A percentile compares a stretch with the other conserved stretches of the same genome.
Conservation (phyloP, 176 grass and related monocot species). For the Eleusine coracana region DNA sequence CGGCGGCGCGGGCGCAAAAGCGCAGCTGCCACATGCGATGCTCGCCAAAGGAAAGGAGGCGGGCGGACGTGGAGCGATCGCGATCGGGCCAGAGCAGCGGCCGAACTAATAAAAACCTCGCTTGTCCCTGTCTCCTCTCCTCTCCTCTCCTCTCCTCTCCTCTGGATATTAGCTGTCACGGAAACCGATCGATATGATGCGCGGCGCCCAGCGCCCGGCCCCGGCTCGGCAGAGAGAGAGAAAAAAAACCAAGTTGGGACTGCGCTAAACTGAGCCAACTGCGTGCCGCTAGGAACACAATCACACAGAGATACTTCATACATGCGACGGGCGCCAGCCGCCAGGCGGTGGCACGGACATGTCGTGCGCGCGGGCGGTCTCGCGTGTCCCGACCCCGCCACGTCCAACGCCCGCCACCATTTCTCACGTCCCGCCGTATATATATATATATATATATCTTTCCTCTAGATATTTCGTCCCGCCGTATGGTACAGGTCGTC, state of each 20-base stretch:
- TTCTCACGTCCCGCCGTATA: neutral
- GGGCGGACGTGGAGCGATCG: neutral
- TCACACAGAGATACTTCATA: no score
- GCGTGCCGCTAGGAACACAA: neutral
- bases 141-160: neutral
- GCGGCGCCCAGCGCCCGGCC: neutral
- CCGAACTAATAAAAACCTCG: neutral
- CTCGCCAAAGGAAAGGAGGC: neutral
- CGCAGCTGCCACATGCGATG: neutral
- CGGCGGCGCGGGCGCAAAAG: no score
- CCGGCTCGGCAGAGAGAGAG: neutral
- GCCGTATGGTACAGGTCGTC: no score
- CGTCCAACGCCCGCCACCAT: neutral
- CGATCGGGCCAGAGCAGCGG: neutral
- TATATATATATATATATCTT: no score
- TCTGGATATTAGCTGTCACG: slow-evolving; percentile 65
- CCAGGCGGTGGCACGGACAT: neutral
- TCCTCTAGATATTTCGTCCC: no score
- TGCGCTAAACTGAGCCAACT: no score
- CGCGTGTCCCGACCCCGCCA: neutral
- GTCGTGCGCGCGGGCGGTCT: neutral
- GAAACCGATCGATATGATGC: slow-evolving; percentile 37
- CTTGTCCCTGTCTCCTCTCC: neutral
- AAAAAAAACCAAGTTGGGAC: neutral
- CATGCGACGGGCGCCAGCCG: neutral